phyloP scores from a whole-genome alignment of 192 early-diverging fungal genomes.

The Coemansia nantahalensis region DNA sequence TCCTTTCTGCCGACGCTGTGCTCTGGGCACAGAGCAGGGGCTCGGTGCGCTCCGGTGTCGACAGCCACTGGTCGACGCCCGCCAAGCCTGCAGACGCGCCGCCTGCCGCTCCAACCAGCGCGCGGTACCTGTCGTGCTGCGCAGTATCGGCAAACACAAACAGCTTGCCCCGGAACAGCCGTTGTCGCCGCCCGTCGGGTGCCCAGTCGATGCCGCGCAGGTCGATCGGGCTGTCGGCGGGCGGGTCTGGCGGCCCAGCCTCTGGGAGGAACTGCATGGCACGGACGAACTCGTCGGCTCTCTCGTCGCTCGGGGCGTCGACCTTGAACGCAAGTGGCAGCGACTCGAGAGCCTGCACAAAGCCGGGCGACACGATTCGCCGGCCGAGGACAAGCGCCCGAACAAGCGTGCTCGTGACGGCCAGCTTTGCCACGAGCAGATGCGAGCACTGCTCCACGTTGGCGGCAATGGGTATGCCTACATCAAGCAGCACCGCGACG shows the following conservation, averaged over 20 bases:
- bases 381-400: constrained; percentile 21
- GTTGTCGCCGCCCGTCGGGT: constrained; percentile 14
- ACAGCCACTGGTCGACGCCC: not conserved
- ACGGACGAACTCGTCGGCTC: constrained; percentile 11
- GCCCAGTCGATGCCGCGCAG: constrained; percentile 13
- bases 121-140: constrained; percentile 15
- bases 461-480: constrained; percentile 15
- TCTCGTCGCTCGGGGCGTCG: constrained; percentile 2
- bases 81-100: constrained; percentile 9
- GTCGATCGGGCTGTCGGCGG: constrained; percentile 22
- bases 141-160: constrained; percentile 26
- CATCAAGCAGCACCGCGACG: no score
- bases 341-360: constrained; percentile 3
- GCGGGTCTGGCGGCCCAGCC: constrained; percentile 1
- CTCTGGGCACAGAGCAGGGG: not conserved
- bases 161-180: constrained; percentile 14
- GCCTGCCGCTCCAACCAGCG: constrained; percentile 11
- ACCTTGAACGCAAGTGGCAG: constrained; percentile 7
- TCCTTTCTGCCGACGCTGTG: not conserved
- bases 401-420: constrained; percentile 29
- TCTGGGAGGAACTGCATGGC: constrained; percentile 17
- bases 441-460: constrained; percentile 18
- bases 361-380: constrained; percentile 14
- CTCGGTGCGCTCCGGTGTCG: not conserved
- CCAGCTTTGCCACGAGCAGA: constrained; percentile 26